These are phyloP conservation scores for Phytophthora ramorum DNA, from an alignment of 352 stramenopile genomes.

Conservation along the genomic window DNA sequence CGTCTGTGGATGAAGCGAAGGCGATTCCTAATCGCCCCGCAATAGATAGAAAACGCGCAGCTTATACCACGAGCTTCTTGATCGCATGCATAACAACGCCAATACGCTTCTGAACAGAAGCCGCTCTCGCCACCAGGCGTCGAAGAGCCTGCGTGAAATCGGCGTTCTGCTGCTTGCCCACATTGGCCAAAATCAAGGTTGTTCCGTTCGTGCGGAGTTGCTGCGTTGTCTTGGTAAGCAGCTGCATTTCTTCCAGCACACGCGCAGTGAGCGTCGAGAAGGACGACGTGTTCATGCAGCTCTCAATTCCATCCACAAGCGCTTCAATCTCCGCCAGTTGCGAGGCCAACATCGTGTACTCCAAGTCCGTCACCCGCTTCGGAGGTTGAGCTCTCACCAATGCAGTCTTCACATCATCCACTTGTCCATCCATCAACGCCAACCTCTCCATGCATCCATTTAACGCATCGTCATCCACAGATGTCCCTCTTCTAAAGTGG, in stretches of 20 bases:
- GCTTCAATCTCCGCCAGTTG: conserved; percentile 71
- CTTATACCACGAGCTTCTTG: conserved; percentile 31
- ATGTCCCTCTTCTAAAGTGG: conserved; percentile 57
- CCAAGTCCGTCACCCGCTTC: conserved; percentile 37
- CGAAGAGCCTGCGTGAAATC: conserved; percentile 55
- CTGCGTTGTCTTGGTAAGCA: conserved; percentile 62
- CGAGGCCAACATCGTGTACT: conserved; percentile 46
- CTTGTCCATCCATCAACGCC: conserved; percentile 26
- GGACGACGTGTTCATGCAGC: conserved; percentile 40
- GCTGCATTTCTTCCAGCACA: conserved; percentile 61
- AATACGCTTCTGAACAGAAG: conserved; percentile 61
- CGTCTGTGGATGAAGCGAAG: not conserved
- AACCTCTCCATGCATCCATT: conserved; percentile 29
- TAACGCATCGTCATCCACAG: conserved; percentile 24
- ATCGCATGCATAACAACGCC: conserved; percentile 41
- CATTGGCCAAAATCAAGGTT: conserved; percentile 63
- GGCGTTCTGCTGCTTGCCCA: conserved; percentile 45
- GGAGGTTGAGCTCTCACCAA: conserved; percentile 22
- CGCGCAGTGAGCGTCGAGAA: conserved; percentile 49
- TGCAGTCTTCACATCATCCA: conserved; percentile 12
- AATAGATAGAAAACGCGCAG: conserved; percentile 27
- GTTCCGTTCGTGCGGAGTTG: conserved; percentile 74
- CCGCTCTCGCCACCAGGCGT: conserved; percentile 59
- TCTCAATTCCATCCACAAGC: conserved; percentile 65
- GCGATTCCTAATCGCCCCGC: not conserved